Base-by-base conservation (phyloP, 768 basidiomycete species). In the Boletus pseudo-olivaceus region DNA sequence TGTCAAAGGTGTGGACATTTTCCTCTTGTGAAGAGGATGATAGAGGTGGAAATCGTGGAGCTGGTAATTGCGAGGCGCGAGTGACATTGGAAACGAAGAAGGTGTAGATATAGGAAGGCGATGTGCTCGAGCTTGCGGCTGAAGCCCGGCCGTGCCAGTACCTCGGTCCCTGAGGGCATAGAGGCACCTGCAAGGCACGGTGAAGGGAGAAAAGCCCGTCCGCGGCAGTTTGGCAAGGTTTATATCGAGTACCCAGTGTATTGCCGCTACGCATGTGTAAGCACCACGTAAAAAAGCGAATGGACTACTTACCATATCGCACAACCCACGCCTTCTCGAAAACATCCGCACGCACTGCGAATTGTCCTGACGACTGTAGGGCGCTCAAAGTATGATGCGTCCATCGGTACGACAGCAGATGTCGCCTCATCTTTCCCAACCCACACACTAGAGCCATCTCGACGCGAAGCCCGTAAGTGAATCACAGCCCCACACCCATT, bases 271-370 rank as follows among this genome's bases (percentile, higher is more conserved):
- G n/a, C 42, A 43, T n/a, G 26, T 26, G 39, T 63, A 38, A 67
- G 61, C 42, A 45, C 26, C 23, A 47, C 17, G 43, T 29, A 20
- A n/a, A 52, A 49, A 49, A 40, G 34, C 1, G 26, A 30, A 43
- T 4, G 42, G 5, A 39, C 8, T 7, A 69, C 77, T 63, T 49
- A 77, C 82, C 83, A 86, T 42, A 75, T 75, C 3, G 78, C 75
- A 69, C 87, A 89, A 19, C 83, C 87, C 10, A 89, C 73, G 6
- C 84, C 85, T 66, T 87, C 84, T 33, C 82, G 77, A 37, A 82
- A 66, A 60, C 87, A 89, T 14, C 86, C 85, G 59, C 87, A 88
- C 3, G 80, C 70, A 56, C 78, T 82, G 56, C 73, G 74, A 52
- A 79, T 72, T 66, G 81, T 78, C 66, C 77, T 77, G 37, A 78